phyloP scores from a whole-genome alignment of 1,284 basidiomycete species.

The Cutaneotrichosporon cutaneum region DNA sequence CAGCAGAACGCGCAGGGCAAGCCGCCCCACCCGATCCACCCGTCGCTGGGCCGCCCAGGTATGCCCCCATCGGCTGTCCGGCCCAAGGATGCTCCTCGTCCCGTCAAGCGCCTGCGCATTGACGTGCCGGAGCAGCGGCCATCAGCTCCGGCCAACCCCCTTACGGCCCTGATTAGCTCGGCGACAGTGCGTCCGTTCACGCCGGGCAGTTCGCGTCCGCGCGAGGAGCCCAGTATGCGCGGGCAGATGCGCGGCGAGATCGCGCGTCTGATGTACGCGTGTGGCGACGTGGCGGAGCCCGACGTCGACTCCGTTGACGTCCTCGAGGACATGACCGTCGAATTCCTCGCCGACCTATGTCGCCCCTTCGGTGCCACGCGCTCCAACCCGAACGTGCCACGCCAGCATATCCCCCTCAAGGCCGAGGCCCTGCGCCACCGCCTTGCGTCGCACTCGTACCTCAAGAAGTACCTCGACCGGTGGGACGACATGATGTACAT shows the following conservation, averaged over 20 bases:
- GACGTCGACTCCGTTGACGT: slow-evolving; percentile 45
- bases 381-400: slow-evolving; percentile 17
- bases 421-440: slow-evolving; percentile 41
- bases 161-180: not conserved
- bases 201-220: not conserved
- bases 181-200: not conserved
- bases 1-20: slow-evolving; percentile 10
- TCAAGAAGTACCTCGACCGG: slow-evolving; percentile 44
- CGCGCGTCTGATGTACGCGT: slow-evolving; percentile 46
- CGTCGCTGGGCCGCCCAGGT: slow-evolving; percentile 2
- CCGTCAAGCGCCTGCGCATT: slow-evolving; percentile 8
- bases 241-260: slow-evolving; percentile 49
- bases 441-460: slow-evolving; percentile 30
- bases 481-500: slow-evolving; percentile 48
- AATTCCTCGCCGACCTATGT: slow-evolving; percentile 46
- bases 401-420: slow-evolving; percentile 31
- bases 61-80: not conserved
- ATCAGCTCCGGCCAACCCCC: not conserved
- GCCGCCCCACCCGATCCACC: slow-evolving; percentile 6
- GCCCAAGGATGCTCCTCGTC: slow-evolving; percentile 2
- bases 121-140: slow-evolving; percentile 11
- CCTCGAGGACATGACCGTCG: slow-evolving; percentile 47
- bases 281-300: slow-evolving; percentile 45
- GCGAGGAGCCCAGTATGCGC: slow-evolving; percentile 38
- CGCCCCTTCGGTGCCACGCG: slow-evolving; percentile 40